These are phyloP conservation scores for Podila epicladia DNA, from an alignment of 192 early-diverging fungal species.

Conservation along the genomic window DNA sequence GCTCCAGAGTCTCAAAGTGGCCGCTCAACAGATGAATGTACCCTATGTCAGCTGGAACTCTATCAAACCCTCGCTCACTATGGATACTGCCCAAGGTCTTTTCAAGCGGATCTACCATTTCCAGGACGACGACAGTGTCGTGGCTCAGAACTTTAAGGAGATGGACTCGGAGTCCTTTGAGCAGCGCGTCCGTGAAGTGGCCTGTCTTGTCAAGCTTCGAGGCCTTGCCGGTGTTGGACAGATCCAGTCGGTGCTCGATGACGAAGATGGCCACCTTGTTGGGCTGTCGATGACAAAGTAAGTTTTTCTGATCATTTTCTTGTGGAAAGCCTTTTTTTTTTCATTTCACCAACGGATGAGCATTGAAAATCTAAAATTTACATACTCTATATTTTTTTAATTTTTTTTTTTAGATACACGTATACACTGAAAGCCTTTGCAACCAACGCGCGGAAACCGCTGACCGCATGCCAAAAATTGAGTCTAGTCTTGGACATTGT, in stretches of 20 bases:
- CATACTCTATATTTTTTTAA: too few relatives aligned
- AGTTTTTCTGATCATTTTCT: not conserved
- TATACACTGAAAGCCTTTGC: conserved; percentile 66
- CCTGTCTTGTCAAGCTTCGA: conserved; percentile 56
- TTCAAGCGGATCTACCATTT: conserved; percentile 68
- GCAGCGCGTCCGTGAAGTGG: conserved; percentile 64
- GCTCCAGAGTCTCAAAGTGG: conserved; percentile 25
- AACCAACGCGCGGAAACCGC: conserved; percentile 56
- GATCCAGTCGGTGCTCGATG: conserved; percentile 61
- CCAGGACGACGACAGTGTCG: conserved; percentile 47
- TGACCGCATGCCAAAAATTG: conserved; percentile 64
- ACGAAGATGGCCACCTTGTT: conserved; percentile 59
- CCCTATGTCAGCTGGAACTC: conserved; percentile 28
- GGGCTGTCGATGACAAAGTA: conserved; percentile 68
- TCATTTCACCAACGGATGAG: too few relatives aligned
- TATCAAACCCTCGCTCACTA: conserved; percentile 42
- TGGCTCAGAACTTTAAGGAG: conserved; percentile 68
- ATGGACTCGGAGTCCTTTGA: conserved; percentile 61
- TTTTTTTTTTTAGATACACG: conserved; percentile 51
- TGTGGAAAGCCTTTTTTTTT: not conserved
- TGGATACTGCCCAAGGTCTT: conserved; percentile 58
- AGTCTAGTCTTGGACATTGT: conserved; percentile 63
- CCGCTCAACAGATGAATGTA: conserved; percentile 23
- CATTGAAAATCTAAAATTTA: not conserved
- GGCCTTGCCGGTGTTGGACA: conserved; percentile 62